Evolutionary conservation across 176 grass and related monocot species (phyloP).

Genomic region (maize (Zea mays)): Zm-B73-REFERENCE-NAM-5.0 NC_050096.1:69182501-69183000

Average conservation of each 20-base stretch:
- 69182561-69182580: background rate
- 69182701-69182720: background rate
- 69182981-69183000: background rate
- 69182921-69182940: background rate
- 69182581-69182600: background rate
- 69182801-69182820: background rate
- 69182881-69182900: background rate
- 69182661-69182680: background rate
- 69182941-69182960: background rate
- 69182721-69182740: background rate
- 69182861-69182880: background rate
- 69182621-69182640: background rate
- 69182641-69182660: background rate
- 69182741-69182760: background rate
- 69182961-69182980: background rate
- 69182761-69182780: background rate
- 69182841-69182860: background rate
- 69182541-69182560: background rate
- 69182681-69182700: background rate
- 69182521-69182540: background rate
- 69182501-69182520: background rate
- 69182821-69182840: background rate
- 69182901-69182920: background rate
- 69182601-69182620: background rate
- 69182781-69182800: background rate